phyloP scores from a whole-genome alignment of 352 stramenopile species.

The Achlya hypogyna region DNA sequence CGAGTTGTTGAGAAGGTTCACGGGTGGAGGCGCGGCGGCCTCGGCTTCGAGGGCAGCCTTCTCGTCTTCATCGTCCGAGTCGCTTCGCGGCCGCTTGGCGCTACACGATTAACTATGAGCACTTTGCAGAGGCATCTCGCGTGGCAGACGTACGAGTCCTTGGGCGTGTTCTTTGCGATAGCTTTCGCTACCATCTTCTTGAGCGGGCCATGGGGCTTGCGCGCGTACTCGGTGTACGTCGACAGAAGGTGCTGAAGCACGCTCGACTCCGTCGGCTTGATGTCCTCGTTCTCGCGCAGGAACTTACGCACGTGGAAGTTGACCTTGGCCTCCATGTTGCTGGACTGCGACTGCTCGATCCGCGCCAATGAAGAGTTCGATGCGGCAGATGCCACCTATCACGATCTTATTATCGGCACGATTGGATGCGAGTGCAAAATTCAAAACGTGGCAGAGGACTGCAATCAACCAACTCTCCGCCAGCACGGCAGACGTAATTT shows the following conservation, averaged over 20 bases:
- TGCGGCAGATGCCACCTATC: not conserved
- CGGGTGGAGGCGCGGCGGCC: conserved; percentile 26
- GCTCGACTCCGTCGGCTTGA: conserved; percentile 44
- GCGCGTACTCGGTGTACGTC: conserved; percentile 78
- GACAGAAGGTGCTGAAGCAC: conserved; percentile 53
- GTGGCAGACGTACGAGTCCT: too few relatives aligned
- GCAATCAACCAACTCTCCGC: too few relatives aligned
- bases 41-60: conserved; percentile 40
- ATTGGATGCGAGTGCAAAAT: too few relatives aligned
- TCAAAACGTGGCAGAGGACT: too few relatives aligned
- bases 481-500: too few relatives aligned
- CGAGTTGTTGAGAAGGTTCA: conserved; percentile 67
- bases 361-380: not conserved
- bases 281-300: conserved; percentile 69
- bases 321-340: conserved; percentile 73
- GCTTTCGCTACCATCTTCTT: conserved; percentile 19
- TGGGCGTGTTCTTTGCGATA: conserved; percentile 16
- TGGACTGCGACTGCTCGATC: not conserved
- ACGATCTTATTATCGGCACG: not conserved
- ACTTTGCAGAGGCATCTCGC: not conserved
- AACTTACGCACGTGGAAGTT: conserved; percentile 80
- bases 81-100: conserved; percentile 48
- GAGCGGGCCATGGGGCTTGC: conserved; percentile 44
- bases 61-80: conserved; percentile 61
- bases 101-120: conserved; percentile 2